Evolutionary conservation across 164 flowering plant species (phyloP).

Genomic region (Umbellularia californica): DNA sequence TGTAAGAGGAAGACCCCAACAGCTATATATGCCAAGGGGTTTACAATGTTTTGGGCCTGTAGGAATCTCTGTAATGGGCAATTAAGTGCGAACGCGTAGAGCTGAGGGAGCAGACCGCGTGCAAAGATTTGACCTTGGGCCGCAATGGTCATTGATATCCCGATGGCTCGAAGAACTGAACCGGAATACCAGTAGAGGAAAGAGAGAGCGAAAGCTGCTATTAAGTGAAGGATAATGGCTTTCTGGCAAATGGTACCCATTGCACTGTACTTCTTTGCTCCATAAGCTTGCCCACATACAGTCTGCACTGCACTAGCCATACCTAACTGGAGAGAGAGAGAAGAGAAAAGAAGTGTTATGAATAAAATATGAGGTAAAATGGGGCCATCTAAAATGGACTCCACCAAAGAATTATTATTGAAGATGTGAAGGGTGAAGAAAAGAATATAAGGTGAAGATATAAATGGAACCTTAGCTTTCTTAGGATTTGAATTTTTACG

Average conservation of each 20-base stretch:
- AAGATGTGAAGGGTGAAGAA: too few species aligned
- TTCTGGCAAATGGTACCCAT: constrained; percentile 73
- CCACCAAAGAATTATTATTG: too few species aligned
- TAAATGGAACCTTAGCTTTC: too few species aligned
- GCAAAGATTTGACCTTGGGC: constrained; percentile 60
- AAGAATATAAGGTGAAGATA: too few species aligned
- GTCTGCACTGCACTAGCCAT: constrained; percentile 93
- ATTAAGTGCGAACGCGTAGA: constrained; percentile 61
- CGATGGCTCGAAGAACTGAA: constrained; percentile 43
- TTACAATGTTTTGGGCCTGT: constrained; percentile 77
- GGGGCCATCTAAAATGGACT: too few species aligned
- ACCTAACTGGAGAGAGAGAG: constrained; percentile 45
- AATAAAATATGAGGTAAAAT: neutral
- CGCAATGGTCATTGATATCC: constrained; percentile 47
- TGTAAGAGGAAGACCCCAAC: constrained; percentile 56
- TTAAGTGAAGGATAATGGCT: constrained; percentile 57
- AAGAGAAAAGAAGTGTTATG: too few species aligned
- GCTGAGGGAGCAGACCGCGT: constrained; percentile 61
- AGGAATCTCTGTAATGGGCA: constrained; percentile 84
- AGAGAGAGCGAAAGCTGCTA: constrained; percentile 58
- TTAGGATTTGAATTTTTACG: too few species aligned
- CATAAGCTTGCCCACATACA: constrained; percentile 77
- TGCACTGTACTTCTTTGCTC: constrained; percentile 47
- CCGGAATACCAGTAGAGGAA: constrained; percentile 69
- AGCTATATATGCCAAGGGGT: constrained; percentile 69